These are phyloP conservation scores for Raffaelea ambrosiae DNA, from an alignment of 2,329 filamentous ascomycete genomes.

Conservation along the genomic window DNA sequence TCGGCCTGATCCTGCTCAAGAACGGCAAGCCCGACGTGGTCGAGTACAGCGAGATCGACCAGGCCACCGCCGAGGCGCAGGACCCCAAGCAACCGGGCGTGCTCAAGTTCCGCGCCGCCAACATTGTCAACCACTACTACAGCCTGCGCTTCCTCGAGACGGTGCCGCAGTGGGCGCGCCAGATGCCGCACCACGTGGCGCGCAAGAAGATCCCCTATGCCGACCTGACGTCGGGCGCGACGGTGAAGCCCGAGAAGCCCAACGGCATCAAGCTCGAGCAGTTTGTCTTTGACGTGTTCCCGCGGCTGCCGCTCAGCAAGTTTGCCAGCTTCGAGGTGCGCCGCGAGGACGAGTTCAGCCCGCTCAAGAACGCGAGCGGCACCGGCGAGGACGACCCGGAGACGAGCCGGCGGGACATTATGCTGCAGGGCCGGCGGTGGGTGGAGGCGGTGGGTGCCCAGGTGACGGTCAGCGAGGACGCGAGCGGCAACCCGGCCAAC, in stretches of 20 bases:
- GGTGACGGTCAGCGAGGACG: conserved; percentile 36
- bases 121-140: conserved; percentile 99
- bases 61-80: conserved; percentile 77
- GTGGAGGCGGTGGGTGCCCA: conserved; percentile 67
- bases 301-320: conserved; percentile 72
- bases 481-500: conserved; percentile 48
- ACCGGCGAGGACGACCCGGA: conserved; percentile 89
- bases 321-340: conserved; percentile 95
- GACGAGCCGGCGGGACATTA: conserved; percentile 84
- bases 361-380: conserved; percentile 81
- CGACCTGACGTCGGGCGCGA: conserved; percentile 66
- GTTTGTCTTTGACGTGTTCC: conserved; percentile 98
- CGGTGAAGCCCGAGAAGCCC: conserved; percentile 83
- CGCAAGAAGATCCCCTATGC: conserved; percentile 95
- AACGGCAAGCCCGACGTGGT: conserved; percentile 96
- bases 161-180: conserved; percentile 77
- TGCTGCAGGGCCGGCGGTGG: conserved; percentile 85
- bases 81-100: conserved; percentile 73
- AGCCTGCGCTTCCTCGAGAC: conserved; percentile 85
- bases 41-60: conserved; percentile 96
- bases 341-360: conserved; percentile 96
- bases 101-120: conserved; percentile 93
- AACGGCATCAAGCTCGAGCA: conserved; percentile 99
- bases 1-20: conserved; percentile 89
- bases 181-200: conserved; percentile 89